A percentile compares a stretch with the other conserved stretches of the same genome.
These are phyloP conservation scores for Solanum peruvianum DNA, from an alignment of 257 asterid species.

Conservation along the genomic window DNA sequence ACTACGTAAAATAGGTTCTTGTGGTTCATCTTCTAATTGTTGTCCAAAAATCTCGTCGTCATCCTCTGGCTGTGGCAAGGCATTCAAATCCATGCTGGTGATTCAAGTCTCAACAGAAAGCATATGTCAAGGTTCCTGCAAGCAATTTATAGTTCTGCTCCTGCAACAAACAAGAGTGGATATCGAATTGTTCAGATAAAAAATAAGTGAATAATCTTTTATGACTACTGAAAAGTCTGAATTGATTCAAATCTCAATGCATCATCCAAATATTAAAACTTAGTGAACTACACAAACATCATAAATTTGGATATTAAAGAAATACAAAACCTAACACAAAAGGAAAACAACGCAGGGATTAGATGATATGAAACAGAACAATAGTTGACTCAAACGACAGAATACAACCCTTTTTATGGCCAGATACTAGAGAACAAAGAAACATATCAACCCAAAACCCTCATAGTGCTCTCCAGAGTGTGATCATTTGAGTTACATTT, in stretches of 20 bases:
- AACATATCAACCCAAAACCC: not conserved
- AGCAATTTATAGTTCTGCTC: not conserved
- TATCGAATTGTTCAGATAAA: not conserved
- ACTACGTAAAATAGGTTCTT: slow-evolving; percentile 26
- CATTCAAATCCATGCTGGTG: slow-evolving; percentile 93
- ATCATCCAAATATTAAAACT: not conserved
- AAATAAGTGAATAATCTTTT: not conserved
- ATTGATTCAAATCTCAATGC: not conserved
- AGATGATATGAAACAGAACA: not conserved
- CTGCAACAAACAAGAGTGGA: not conserved
- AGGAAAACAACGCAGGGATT: not conserved
- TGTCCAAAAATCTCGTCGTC: slow-evolving; percentile 60
- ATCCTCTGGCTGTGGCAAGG: slow-evolving; percentile 83
- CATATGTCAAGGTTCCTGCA: slow-evolving; percentile 18
- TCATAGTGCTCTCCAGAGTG: not conserved
- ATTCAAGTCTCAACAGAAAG: slow-evolving; percentile 35
- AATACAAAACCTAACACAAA: not conserved
- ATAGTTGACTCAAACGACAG: not conserved
- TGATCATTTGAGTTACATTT: not conserved
- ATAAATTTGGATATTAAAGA: not conserved
- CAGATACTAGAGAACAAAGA: not conserved
- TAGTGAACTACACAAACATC: not conserved
- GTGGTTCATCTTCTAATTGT: slow-evolving; percentile 58
- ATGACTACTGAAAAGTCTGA: not conserved
- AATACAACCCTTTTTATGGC: not conserved